These are phyloP conservation scores for Blastocystis hominis DNA, from an alignment of 352 stramenopile species.

Conservation along the genomic window DNA sequence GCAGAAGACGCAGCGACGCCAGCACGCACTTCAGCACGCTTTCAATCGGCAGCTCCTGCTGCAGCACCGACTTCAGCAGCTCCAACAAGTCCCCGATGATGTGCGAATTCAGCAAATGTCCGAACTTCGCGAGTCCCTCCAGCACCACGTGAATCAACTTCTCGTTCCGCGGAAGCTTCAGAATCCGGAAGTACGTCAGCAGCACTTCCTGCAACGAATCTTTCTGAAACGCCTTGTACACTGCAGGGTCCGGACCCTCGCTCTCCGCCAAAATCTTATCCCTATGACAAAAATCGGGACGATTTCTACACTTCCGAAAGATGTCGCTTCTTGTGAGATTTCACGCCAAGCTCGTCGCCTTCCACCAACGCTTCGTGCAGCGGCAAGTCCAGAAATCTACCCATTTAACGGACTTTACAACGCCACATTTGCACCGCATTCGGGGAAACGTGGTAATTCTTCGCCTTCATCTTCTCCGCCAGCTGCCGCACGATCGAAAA, in stretches of 20 bases:
- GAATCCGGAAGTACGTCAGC: constrained; percentile 42
- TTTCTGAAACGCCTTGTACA: constrained; percentile 53
- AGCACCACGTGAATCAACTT: constrained; percentile 38
- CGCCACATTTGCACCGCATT: neutral
- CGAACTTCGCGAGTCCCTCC: constrained; percentile 22
- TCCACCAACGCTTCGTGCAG: neutral
- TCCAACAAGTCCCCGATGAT: constrained; percentile 37
- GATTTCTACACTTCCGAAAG: constrained; percentile 10
- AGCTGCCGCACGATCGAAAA: constrained; percentile 33
- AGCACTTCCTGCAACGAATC: constrained; percentile 48
- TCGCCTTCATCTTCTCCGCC: neutral
- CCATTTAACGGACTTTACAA: neutral
- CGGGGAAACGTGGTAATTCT: neutral
- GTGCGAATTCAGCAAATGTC: constrained; percentile 38
- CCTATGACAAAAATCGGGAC: neutral
- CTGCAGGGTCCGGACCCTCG: constrained; percentile 31
- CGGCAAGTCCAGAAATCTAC: constrained; percentile 24
- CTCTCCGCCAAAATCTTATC: constrained; percentile 49
- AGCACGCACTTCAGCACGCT: constrained; percentile 6
- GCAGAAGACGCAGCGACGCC: neutral
- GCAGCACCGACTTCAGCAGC: constrained; percentile 7
- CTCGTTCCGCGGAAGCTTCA: neutral
- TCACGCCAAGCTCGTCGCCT: neutral
- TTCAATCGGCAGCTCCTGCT: neutral
- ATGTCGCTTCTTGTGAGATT: constrained; percentile 19